These are phyloP conservation scores for Fermentozyma sake DNA, from an alignment of 1,139 yeast species.

Conservation along the genomic window DNA sequence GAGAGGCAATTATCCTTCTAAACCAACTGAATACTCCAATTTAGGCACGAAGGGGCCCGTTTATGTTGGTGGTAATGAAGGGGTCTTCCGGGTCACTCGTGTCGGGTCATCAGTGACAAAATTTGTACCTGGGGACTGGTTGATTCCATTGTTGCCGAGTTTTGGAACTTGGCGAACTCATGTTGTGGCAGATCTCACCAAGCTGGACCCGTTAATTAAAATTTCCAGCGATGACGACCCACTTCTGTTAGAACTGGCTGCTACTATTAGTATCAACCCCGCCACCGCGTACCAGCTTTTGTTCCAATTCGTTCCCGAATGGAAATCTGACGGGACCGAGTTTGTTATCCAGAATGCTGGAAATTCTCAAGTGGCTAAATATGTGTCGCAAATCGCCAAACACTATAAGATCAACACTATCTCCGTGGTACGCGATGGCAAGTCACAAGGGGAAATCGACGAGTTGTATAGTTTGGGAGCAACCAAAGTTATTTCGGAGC, in stretches of 20 bases:
- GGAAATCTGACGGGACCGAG: constrained; percentile 22
- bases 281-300: constrained; percentile 30
- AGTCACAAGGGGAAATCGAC: constrained; percentile 18
- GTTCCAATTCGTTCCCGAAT: constrained; percentile 23
- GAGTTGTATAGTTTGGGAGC: constrained; percentile 27
- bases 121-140: constrained; percentile 27
- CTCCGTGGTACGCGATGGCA: constrained; percentile 30
- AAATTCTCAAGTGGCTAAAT: constrained; percentile 30
- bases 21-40: constrained; percentile 28
- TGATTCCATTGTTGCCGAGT: constrained; percentile 24
- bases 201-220: constrained; percentile 13
- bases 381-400: constrained; percentile 27
- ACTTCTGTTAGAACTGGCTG: constrained; percentile 25
- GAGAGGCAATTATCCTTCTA: constrained; percentile 39
- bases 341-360: constrained; percentile 36
- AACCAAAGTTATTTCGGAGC: constrained; percentile 27
- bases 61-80: constrained; percentile 41
- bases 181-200: constrained; percentile 15
- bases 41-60: constrained; percentile 25
- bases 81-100: constrained; percentile 23
- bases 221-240: constrained; percentile 11
- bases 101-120: constrained; percentile 18
- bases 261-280: constrained; percentile 33
- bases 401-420: constrained; percentile 21
- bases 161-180: constrained; percentile 37